phyloP scores from a whole-genome alignment of 345 rosid species.

The Raphanus sativus region DNA sequence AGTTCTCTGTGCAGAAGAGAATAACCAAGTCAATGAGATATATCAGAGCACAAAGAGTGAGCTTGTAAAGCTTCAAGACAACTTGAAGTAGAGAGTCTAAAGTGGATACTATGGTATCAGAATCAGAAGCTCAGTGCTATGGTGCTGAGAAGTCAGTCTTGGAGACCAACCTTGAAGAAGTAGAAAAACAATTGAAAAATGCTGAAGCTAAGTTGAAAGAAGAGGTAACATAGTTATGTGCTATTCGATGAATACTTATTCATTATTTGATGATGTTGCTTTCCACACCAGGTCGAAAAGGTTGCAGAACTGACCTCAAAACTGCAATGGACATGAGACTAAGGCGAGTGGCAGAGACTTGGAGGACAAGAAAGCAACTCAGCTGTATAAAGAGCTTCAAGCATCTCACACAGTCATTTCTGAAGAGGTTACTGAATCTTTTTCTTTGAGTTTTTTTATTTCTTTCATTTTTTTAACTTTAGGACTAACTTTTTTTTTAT shows the following conservation, averaged over 20 bases:
- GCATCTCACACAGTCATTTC: slow-evolving; percentile 40
- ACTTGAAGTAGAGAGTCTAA: slow-evolving; percentile 48
- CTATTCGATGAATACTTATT: not conserved
- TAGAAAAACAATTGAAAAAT: not conserved
- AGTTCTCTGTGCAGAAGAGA: slow-evolving; percentile 71
- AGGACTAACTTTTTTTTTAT: not conserved
- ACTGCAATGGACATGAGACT: slow-evolving; percentile 50
- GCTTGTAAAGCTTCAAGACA: slow-evolving; percentile 65
- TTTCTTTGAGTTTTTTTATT: not conserved
- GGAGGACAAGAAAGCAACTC: slow-evolving; percentile 22
- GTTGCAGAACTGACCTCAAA: slow-evolving; percentile 46
- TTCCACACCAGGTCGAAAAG: slow-evolving; percentile 40
- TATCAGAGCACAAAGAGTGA: slow-evolving; percentile 62
- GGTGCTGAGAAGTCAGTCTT: slow-evolving; percentile 49
- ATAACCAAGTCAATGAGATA: slow-evolving; percentile 61
- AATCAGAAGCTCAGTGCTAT: slow-evolving; percentile 53
- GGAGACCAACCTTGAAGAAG: slow-evolving; percentile 39
- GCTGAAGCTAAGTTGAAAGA: slow-evolving; percentile 46
- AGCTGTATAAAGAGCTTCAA: slow-evolving; percentile 49
- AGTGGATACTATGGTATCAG: slow-evolving; percentile 45
- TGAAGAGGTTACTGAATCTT: slow-evolving; percentile 48
- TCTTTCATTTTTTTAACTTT: not conserved
- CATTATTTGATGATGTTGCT: not conserved
- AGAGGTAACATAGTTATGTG: slow-evolving; percentile 39
- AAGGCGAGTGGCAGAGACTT: slow-evolving; percentile 22